Percentiles rank a stretch among this genome's conserved stretches.
These are phyloP conservation scores for Pseudofabraea citricarpa DNA, from an alignment of 2,329 filamentous ascomycete genomes.

Conservation along the genomic window DNA sequence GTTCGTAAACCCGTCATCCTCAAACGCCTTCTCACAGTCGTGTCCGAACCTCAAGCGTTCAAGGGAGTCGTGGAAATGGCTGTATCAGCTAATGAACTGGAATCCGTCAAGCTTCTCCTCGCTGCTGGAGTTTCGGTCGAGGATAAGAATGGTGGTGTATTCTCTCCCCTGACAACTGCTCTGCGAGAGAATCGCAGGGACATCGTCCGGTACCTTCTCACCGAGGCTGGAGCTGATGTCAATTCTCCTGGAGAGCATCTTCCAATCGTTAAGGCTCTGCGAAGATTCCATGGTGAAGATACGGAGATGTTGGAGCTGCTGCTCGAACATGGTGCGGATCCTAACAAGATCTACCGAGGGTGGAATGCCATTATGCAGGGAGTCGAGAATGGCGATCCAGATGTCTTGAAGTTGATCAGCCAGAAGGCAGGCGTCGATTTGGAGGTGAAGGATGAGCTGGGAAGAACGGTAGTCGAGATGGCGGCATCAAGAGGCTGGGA, in stretches of 20 bases:
- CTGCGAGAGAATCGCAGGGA: constrained; percentile 58
- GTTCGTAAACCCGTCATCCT: constrained; percentile 57
- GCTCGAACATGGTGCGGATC: constrained; percentile 58
- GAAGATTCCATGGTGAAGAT: constrained; percentile 50
- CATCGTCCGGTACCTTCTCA: constrained; percentile 57
- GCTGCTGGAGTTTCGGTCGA: constrained; percentile 51
- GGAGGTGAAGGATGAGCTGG: constrained; percentile 47
- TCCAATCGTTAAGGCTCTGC: constrained; percentile 65
- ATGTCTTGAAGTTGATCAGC: constrained; percentile 47
- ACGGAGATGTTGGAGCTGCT: constrained; percentile 58
- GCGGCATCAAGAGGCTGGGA: constrained; percentile 53
- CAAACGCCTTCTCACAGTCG: constrained; percentile 49
- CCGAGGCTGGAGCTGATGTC: constrained; percentile 57
- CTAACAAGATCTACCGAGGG: constrained; percentile 62
- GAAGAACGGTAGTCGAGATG: constrained; percentile 51
- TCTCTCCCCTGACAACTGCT: constrained; percentile 63
- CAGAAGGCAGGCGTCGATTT: constrained; percentile 46
- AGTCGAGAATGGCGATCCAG: constrained; percentile 56
- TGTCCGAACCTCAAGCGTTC: constrained; percentile 55
- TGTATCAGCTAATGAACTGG: constrained; percentile 60
- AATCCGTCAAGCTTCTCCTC: constrained; percentile 53
- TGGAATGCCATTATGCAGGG: constrained; percentile 64
- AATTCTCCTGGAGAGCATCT: constrained; percentile 67
- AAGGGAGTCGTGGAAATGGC: constrained; percentile 66
- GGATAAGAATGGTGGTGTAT: constrained; percentile 69